A percentile compares a stretch with the other conserved stretches of the same genome.
phyloP scores from a whole-genome alignment of 768 basidiomycete species.

The Royoungia palumana region DNA sequence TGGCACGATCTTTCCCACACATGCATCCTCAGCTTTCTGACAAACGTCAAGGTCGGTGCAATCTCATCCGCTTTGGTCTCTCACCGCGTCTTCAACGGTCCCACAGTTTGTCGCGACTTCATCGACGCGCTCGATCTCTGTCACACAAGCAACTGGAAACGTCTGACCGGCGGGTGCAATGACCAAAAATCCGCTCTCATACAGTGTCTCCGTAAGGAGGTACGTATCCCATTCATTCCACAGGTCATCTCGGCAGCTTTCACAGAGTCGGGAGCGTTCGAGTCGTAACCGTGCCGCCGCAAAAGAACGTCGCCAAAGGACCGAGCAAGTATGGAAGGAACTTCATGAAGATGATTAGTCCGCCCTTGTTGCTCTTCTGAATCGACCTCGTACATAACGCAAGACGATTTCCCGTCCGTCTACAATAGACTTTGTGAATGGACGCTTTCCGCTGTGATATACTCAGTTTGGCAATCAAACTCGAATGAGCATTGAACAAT shows the following conservation, averaged over 20 bases:
- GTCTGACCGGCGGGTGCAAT: constrained; percentile 70
- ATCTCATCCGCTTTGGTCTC: background rate
- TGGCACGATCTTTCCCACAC: background rate
- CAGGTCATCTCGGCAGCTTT: constrained; percentile 1
- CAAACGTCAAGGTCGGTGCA: constrained; percentile 50
- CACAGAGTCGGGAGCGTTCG: constrained; percentile 58
- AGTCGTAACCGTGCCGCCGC: constrained; percentile 57
- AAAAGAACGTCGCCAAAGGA: constrained; percentile 52
- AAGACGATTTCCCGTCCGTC: too few relatives aligned
- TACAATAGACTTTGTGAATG: too few relatives aligned
- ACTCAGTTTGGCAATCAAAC: too few relatives aligned
- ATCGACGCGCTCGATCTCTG: constrained; percentile 74
- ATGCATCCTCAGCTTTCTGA: constrained; percentile 77
- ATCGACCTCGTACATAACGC: too few relatives aligned
- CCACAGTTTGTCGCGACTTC: constrained; percentile 67
- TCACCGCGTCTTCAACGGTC: constrained; percentile 6
- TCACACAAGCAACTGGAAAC: constrained; percentile 60
- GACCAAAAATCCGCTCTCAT: constrained; percentile 64
- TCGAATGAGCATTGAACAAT: too few relatives aligned
- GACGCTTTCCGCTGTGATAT: too few relatives aligned
- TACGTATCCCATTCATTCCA: constrained; percentile 28
- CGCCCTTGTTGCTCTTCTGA: background rate
- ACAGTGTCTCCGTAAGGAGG: constrained; percentile 69
- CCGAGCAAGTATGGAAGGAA: constrained; percentile 59
- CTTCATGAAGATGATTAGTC: constrained; percentile 48